Conservation (phyloP, 352 stramenopile species). For the Blastocystis sp. region DNA sequence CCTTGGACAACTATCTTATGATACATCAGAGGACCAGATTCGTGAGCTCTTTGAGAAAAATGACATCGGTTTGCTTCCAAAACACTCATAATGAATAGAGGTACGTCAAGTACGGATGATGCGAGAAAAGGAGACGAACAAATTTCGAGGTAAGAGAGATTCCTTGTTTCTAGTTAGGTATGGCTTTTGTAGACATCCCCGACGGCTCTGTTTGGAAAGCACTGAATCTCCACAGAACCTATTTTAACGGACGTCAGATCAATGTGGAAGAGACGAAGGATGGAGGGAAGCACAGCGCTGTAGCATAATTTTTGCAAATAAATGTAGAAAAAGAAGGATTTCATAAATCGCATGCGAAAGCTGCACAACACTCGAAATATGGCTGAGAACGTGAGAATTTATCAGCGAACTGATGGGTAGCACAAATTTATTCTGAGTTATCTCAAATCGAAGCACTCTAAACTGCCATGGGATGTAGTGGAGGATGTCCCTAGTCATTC, state of each 20-base stretch:
- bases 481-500: background rate
- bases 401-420: background rate
- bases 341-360: slow-evolving; percentile 21
- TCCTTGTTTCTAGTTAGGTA: background rate
- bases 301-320: background rate
- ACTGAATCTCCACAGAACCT: slow-evolving; percentile 41
- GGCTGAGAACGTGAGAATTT: background rate
- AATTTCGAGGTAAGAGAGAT: background rate
- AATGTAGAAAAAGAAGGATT: slow-evolving; percentile 42
- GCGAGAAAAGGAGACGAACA: slow-evolving; percentile 50
- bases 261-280: slow-evolving; percentile 62
- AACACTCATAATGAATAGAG: background rate
- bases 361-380: background rate
- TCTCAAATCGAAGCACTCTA: background rate
- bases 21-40: slow-evolving; percentile 47
- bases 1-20: background rate
- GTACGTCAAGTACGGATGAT: slow-evolving; percentile 38
- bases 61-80: background rate
- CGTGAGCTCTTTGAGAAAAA: slow-evolving; percentile 9
- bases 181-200: slow-evolving; percentile 56
- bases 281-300: slow-evolving; percentile 53
- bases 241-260: slow-evolving; percentile 43
- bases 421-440: background rate
- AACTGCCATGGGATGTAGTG: background rate
- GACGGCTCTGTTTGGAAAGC: slow-evolving; percentile 47